A percentile compares a stretch with the other conserved stretches of the same genome.
Conservation (phyloP, 345 rosid genomes). For the Eucalyptus coolabah region DNA sequence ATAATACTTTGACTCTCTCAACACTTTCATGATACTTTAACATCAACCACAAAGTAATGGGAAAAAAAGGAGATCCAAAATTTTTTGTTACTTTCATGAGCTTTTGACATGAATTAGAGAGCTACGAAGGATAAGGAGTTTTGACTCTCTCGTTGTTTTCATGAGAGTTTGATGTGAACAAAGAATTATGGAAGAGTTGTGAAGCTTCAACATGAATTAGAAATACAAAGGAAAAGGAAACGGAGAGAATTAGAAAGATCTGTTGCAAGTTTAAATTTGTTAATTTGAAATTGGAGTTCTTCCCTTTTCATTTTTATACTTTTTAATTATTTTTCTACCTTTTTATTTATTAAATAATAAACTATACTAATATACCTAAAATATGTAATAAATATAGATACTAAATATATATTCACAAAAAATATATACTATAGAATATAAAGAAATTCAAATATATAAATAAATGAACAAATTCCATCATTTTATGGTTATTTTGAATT, state of each 20-base stretch:
- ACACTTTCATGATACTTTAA: not conserved
- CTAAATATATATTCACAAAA: too few relatives aligned
- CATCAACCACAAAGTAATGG: too few relatives aligned
- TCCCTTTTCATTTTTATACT: too few relatives aligned
- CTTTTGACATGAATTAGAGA: not conserved
- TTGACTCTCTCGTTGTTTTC: too few relatives aligned
- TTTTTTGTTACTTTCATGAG: too few relatives aligned
- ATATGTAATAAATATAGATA: too few relatives aligned
- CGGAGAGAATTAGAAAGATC: not conserved
- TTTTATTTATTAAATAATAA: too few relatives aligned
- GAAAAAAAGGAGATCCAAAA: not conserved
- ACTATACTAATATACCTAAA: not conserved
- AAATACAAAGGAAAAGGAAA: not conserved
- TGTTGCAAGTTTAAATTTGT: not conserved
- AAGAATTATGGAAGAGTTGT: not conserved
- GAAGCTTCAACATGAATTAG: not conserved
- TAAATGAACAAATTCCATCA: not conserved
- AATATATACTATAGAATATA: too few relatives aligned
- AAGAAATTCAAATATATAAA: too few relatives aligned
- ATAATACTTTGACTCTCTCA: not conserved
- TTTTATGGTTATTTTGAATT: not conserved
- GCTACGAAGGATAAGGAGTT: rapidly evolving
- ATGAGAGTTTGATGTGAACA: not conserved
- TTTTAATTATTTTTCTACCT: too few relatives aligned
- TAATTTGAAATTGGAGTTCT: not conserved